Conservation (phyloP, 345 rosid genomes). For the Adansonia digitata region DNA sequence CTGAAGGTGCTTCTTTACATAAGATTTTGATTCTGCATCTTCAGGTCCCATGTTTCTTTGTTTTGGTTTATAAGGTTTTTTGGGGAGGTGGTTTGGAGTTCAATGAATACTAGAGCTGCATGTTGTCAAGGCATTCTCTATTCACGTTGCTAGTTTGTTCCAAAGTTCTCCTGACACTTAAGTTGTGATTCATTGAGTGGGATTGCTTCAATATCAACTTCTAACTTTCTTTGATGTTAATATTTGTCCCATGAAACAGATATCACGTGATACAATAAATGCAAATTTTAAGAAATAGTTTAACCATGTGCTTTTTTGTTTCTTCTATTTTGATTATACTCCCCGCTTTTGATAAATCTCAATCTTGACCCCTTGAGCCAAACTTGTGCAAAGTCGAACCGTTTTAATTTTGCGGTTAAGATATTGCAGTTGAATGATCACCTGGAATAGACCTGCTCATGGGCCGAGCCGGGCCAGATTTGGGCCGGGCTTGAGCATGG, state of each 20-base stretch:
- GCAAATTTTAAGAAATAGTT: neutral
- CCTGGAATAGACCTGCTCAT: neutral
- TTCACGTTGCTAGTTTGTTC: neutral
- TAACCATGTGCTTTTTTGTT: neutral
- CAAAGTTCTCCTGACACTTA: neutral
- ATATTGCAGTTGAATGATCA: neutral
- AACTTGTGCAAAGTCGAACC: neutral
- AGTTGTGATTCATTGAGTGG: neutral
- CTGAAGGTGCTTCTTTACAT: constrained; percentile 54
- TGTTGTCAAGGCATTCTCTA: neutral
- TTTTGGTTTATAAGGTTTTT: no score
- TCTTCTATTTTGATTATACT: neutral
- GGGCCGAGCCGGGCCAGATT: no score
- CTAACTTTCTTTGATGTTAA: neutral
- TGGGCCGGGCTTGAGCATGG: no score
- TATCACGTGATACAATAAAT: neutral
- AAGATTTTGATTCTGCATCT: neutral
- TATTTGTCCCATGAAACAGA: neutral
- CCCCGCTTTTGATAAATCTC: neutral
- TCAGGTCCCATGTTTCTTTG: neutral
- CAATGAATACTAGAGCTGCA: neutral
- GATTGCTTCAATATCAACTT: neutral
- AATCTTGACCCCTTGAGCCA: neutral
- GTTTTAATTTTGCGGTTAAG: neutral
- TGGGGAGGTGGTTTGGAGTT: neutral